A percentile compares a stretch with the other conserved stretches of the same genome.
Conservation (phyloP, 345 rosid genomes). For the Eucalyptus leucophloia region DNA sequence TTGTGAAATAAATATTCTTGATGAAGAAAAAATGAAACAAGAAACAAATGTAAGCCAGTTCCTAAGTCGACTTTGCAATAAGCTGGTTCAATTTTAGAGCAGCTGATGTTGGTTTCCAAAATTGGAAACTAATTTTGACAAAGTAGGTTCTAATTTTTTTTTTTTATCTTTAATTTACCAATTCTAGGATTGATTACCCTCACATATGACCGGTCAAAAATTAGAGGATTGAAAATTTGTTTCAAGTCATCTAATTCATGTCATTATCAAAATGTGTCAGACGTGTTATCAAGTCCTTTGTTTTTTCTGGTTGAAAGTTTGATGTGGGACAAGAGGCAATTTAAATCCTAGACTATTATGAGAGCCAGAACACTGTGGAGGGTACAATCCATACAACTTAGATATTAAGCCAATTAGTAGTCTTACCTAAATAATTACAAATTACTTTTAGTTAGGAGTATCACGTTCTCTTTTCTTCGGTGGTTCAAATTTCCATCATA, state of each 20-base stretch:
- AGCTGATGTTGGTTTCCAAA: neutral
- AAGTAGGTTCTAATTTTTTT: neutral
- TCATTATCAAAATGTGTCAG: neutral
- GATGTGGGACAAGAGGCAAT: neutral
- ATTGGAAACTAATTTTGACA: neutral
- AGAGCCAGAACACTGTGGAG: neutral
- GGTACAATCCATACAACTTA: neutral
- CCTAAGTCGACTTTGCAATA: rapidly evolving
- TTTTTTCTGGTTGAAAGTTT: neutral
- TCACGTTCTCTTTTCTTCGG: neutral
- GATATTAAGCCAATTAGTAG: neutral
- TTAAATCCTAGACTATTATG: neutral
- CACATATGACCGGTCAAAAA: neutral
- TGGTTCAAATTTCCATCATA: neutral
- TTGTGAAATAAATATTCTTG: neutral
- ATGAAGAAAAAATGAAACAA: neutral
- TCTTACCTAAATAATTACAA: neutral
- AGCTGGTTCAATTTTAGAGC: neutral
- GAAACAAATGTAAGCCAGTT: neutral
- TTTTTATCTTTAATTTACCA: too few species aligned
- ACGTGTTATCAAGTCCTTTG: neutral
- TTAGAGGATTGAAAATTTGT: neutral
- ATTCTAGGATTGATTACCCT: neutral
- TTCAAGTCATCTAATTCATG: neutral
- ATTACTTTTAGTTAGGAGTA: neutral